These are phyloP conservation scores for Microascus cirrosus DNA, from an alignment of 2,329 filamentous ascomycete genomes.

Conservation along the genomic window DNA sequence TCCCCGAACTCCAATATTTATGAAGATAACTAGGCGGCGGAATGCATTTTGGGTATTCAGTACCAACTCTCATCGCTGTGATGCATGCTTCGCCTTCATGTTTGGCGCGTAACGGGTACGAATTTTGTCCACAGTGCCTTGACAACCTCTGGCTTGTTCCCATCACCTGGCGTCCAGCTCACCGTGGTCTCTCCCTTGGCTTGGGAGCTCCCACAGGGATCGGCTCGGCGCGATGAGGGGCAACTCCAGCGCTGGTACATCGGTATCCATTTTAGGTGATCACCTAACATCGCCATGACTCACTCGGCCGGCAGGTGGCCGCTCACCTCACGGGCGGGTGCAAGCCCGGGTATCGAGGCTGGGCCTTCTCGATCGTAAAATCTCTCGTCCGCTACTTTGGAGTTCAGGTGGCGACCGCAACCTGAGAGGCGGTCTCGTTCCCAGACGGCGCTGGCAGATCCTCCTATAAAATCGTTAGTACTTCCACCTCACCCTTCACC, in stretches of 20 bases:
- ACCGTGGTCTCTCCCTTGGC: neutral
- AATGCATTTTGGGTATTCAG: neutral
- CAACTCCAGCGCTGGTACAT: neutral
- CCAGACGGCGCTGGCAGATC: conserved; percentile 24
- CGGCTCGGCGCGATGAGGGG: neutral
- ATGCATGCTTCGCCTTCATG: neutral
- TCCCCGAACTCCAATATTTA: too few species aligned
- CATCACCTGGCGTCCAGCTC: neutral
- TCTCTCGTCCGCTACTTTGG: neutral
- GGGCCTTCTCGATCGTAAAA: neutral
- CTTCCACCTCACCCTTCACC: neutral
- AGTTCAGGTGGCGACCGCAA: conserved; percentile 27
- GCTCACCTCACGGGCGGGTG: neutral
- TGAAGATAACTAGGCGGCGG: too few species aligned
- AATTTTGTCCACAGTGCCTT: neutral
- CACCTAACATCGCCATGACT: neutral
- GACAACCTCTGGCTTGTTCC: neutral
- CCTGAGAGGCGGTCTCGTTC: conserved; percentile 18
- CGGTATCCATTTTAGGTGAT: neutral
- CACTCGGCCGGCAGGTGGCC: neutral
- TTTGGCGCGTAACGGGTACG: neutral
- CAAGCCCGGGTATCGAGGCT: neutral
- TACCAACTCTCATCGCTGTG: neutral
- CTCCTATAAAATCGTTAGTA: conserved; percentile 19
- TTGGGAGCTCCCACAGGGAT: neutral